Conservation (phyloP, 2,329 filamentous ascomycete genomes). For the Ceratocystis cacaofunesta region DNA sequence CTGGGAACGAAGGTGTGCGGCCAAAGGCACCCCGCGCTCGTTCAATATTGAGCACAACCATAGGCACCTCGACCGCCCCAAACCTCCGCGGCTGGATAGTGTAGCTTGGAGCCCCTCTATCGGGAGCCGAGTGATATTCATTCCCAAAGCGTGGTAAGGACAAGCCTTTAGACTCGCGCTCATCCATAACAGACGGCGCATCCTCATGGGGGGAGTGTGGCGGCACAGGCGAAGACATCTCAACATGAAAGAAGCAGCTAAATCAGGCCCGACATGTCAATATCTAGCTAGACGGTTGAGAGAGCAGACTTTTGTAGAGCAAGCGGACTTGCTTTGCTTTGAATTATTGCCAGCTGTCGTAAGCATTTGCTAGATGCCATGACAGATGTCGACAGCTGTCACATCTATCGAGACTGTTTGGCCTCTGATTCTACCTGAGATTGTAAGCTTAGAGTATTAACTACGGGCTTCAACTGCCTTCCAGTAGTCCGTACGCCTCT, state of each 20-base stretch:
- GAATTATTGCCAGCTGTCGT: neutral
- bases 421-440: no score
- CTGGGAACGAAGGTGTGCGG: conserved; percentile 25
- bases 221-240: neutral
- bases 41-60: conserved; percentile 31
- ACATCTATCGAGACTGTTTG: no score
- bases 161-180: neutral
- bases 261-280: neutral
- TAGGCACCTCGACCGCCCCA: conserved; percentile 31
- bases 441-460: no score
- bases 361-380: neutral
- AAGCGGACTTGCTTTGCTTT: neutral
- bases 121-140: neutral
- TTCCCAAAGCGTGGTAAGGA: neutral
- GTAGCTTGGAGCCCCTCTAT: conserved; percentile 15
- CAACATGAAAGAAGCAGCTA: neutral
- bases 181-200: neutral
- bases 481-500: no score
- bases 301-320: neutral
- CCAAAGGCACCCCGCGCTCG: conserved; percentile 31
- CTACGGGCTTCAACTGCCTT: no score
- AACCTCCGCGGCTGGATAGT: conserved; percentile 25
- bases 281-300: neutral
- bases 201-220: neutral
- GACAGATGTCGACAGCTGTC: neutral